A percentile compares a stretch with the other conserved stretches of the same genome.
phyloP scores from a whole-genome alignment of 2,329 filamentous ascomycete genomes.

The Xylariaceae sp. region DNA sequence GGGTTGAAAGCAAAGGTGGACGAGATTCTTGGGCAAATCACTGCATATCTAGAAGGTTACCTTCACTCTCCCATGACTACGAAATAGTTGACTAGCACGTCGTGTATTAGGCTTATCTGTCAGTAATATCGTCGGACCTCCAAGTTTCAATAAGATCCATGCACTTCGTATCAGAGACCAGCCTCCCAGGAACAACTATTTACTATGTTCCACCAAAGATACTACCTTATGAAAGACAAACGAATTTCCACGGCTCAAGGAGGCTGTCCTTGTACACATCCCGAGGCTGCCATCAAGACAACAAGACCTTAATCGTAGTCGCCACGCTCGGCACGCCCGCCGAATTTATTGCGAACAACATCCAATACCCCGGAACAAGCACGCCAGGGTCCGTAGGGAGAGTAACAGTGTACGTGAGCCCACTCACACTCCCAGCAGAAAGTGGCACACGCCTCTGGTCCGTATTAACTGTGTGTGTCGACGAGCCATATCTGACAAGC shows the following conservation, averaged over 20 bases:
- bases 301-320: slow-evolving; percentile 44
- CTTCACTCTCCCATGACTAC: neutral
- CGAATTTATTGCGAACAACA: slow-evolving; percentile 53
- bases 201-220: neutral
- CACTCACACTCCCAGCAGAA: slow-evolving; percentile 28
- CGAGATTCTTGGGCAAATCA: neutral
- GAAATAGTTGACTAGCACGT: neutral
- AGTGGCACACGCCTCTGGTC: slow-evolving; percentile 58
- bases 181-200: too few species aligned
- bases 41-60: neutral
- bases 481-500: slow-evolving; percentile 52
- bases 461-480: slow-evolving; percentile 59
- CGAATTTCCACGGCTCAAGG: neutral
- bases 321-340: slow-evolving; percentile 53
- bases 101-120: neutral
- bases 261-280: neutral
- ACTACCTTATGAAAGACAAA: neutral
- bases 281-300: slow-evolving; percentile 23
- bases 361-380: slow-evolving; percentile 55
- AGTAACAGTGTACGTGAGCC: slow-evolving; percentile 44
- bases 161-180: too few species aligned
- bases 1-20: too few species aligned
- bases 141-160: neutral
- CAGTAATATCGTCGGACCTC: neutral
- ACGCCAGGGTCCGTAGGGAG: slow-evolving; percentile 54